Conservation (phyloP, 805 yeast species). For the Metschnikowia dekortorum region DNA sequence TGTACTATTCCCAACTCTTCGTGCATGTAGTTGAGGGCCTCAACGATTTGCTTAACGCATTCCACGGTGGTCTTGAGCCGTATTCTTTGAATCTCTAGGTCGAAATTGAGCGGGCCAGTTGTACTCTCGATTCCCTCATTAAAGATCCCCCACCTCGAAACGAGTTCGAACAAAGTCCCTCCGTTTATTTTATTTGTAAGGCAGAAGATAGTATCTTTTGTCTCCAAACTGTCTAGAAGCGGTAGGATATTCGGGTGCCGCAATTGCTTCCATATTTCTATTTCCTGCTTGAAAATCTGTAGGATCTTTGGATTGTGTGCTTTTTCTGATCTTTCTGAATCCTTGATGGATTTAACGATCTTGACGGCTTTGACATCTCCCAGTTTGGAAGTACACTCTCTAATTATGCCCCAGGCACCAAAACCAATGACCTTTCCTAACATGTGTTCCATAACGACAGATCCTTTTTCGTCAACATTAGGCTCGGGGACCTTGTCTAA, state of each 20-base stretch:
- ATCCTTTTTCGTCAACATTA: slow-evolving; percentile 63
- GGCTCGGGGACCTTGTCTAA: slow-evolving; percentile 24
- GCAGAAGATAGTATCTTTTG: slow-evolving; percentile 62
- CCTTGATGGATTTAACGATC: slow-evolving; percentile 40
- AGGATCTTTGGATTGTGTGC: slow-evolving; percentile 45
- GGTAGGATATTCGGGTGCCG: slow-evolving; percentile 64
- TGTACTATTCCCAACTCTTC: slow-evolving; percentile 58
- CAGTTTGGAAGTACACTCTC: slow-evolving; percentile 53
- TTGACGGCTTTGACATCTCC: slow-evolving; percentile 54
- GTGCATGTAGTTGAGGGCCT: slow-evolving; percentile 59
- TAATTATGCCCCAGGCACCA: slow-evolving; percentile 87
- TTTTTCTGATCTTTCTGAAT: slow-evolving; percentile 17
- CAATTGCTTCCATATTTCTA: slow-evolving; percentile 67
- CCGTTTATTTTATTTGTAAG: slow-evolving; percentile 63
- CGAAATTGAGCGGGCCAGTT: slow-evolving; percentile 26
- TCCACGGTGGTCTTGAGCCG: slow-evolving; percentile 32
- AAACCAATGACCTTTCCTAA: slow-evolving; percentile 76
- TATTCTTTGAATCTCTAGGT: slow-evolving; percentile 21
- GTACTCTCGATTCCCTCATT: slow-evolving; percentile 24
- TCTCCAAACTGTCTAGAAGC: slow-evolving; percentile 57
- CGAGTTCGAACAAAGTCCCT: slow-evolving; percentile 79
- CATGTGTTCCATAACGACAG: slow-evolving; percentile 54
- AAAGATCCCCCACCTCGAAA: slow-evolving; percentile 58
- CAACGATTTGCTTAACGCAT: slow-evolving; percentile 50
- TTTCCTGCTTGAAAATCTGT: slow-evolving; percentile 64